Base-by-base conservation (phyloP, 116 monocot species). In the Posidonia oceanica region DNA sequence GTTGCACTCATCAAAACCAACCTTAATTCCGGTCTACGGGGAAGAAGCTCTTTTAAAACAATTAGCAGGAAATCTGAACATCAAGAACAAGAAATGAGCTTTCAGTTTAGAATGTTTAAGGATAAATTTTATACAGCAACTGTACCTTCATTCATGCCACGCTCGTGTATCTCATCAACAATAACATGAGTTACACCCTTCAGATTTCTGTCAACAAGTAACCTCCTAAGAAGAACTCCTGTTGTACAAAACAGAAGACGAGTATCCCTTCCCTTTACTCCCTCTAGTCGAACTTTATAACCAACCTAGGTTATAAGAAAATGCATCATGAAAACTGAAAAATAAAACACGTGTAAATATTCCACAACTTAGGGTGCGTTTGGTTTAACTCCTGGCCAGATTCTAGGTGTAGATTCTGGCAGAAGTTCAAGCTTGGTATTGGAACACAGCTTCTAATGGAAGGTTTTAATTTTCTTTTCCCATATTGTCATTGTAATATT, bases 121-220 rank as follows among this genome's bases (percentile, higher is more conserved):
- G 18, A 58, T 5, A 29, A 14, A 41, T 41, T 41, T 37, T 62
- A 67, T 17, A 48, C 4, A 64, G 51, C 71, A 39, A 42, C 54
- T 23, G 42, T 78, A 92, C 97, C 97, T 87, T 97, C 97, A 85
- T 97, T 97, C 97, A 97, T 97, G 76, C 97, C 97, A 66, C 93
- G 83, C 61, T 97, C 97, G 83, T 97, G 97, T 67, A 97, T 97
- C 75, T 97, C 97, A 84, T 97, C 97, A 54, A 97, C 97, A 81
- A 97, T 79, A 74, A 97, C 97, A 82, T 97, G 93, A 23, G 89
- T 87, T 53, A 97, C 86, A 70, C 97, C 97, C 67, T 97, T 97
- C 75, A 97, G 75, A 61, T 75, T 92, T 79, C 89, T 75, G 73
- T 97, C 97, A 48, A 97, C 87, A 48, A 97, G 74, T 54, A 97